Percentiles rank a stretch among this genome's conserved stretches.
Evolutionary conservation across 2,329 filamentous ascomycete genomes (phyloP).

Genomic region (Aspergillus calidoustus): DNA sequence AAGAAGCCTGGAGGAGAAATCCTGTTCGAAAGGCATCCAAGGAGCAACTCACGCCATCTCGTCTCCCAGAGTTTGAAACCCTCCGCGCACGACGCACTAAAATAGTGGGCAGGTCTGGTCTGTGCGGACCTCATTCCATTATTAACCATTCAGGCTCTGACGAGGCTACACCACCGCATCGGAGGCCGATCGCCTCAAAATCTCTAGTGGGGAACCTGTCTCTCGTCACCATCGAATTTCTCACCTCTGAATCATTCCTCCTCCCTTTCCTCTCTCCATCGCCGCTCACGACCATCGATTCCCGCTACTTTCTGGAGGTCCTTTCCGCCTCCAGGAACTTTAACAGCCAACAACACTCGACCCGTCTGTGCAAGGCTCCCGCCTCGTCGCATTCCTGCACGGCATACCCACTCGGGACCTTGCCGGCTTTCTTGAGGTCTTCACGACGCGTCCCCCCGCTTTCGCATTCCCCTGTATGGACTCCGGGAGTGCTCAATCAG

Average conservation of each 20-base stretch:
- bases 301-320: constrained; percentile 12
- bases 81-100: background rate
- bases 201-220: constrained; percentile 31
- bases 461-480: constrained; percentile 40
- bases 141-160: constrained; percentile 11
- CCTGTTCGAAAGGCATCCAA: background rate
- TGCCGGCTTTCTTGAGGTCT: constrained; percentile 22
- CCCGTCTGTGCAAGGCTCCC: constrained; percentile 3
- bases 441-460: constrained; percentile 13
- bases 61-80: background rate
- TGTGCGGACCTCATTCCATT: constrained; percentile 20
- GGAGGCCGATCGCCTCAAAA: constrained; percentile 31
- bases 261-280: constrained; percentile 5
- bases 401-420: constrained; percentile 15
- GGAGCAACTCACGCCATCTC: background rate
- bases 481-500: constrained; percentile 40
- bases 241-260: constrained; percentile 8
- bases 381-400: constrained; percentile 11
- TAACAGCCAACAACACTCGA: background rate
- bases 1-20: background rate
- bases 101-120: constrained; percentile 18
- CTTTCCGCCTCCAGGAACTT: constrained; percentile 9
- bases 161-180: constrained; percentile 17
- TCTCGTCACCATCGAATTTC: constrained; percentile 24
- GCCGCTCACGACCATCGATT: background rate